These are phyloP conservation scores for Aspergillus phoenicis DNA, from an alignment of 2,329 filamentous ascomycete genomes.

Conservation along the genomic window DNA sequence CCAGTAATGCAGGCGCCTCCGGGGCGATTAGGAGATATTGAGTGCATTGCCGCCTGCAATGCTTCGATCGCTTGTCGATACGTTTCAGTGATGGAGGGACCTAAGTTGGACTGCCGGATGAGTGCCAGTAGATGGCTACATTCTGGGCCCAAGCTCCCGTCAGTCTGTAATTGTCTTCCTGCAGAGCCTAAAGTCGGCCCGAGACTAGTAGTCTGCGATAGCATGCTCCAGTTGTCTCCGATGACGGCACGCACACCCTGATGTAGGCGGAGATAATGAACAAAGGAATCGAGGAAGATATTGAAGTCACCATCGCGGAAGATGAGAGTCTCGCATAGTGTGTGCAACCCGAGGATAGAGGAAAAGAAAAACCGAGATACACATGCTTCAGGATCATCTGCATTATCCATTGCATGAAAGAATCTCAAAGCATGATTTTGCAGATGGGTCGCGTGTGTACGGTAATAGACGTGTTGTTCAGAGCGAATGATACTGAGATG, in stretches of 20 bases:
- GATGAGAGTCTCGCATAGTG: conserved; percentile 18
- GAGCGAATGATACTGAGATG: conserved; percentile 43
- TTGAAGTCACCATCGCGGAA: conserved; percentile 12
- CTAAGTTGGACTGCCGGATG: not conserved
- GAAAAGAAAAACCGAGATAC: conserved; percentile 20
- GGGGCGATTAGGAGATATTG: not conserved
- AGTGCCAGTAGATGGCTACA: not conserved
- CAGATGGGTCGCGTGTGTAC: conserved; percentile 40
- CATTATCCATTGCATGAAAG: conserved; percentile 14
- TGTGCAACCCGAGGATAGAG: conserved; percentile 17
- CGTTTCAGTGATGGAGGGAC: not conserved
- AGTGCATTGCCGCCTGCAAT: not conserved
- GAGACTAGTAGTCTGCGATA: not conserved
- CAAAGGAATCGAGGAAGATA: conserved; percentile 16
- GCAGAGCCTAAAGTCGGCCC: not conserved
- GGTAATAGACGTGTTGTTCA: conserved; percentile 39
- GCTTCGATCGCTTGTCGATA: not conserved
- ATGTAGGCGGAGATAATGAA: conserved; percentile 16
- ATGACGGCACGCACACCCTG: conserved; percentile 15
- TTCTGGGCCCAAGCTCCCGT: not conserved
- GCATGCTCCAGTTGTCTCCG: conserved; percentile 7
- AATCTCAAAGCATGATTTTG: conserved; percentile 22
- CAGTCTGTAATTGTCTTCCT: not conserved
- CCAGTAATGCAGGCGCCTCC: not conserved
- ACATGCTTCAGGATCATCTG: conserved; percentile 13